phyloP scores from a whole-genome alignment of 2,329 filamentous ascomycete species.

The Aspergillus calidoustus region DNA sequence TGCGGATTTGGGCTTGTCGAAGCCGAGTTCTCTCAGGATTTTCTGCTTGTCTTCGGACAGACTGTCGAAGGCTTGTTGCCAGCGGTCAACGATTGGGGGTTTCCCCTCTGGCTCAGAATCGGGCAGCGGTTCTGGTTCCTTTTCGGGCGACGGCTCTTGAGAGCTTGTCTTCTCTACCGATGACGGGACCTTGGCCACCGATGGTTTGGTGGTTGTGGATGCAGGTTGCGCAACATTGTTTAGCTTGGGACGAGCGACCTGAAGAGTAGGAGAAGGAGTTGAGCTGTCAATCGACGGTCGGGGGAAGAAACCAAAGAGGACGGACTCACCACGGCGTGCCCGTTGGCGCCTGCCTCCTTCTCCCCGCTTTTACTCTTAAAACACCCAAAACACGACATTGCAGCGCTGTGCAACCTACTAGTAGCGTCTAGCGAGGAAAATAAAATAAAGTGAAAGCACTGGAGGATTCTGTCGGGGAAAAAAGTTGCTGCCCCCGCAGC shows the following conservation, averaged over 20 bases:
- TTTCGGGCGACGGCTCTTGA: neutral
- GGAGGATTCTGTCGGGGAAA: no score
- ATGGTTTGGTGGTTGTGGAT: neutral
- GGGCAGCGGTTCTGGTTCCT: neutral
- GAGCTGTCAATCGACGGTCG: neutral
- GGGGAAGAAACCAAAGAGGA: neutral
- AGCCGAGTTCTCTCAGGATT: neutral
- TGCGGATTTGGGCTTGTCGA: neutral
- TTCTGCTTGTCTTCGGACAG: neutral
- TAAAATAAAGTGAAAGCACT: neutral
- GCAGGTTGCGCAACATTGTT: neutral
- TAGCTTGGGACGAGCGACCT: neutral
- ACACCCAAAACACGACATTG: conserved; percentile 3
- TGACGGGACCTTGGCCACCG: neutral
- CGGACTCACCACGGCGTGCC: neutral
- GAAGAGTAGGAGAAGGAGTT: neutral
- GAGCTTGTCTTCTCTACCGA: neutral
- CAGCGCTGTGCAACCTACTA: neutral
- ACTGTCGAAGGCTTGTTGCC: neutral
- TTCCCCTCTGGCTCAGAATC: neutral
- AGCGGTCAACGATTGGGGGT: neutral
- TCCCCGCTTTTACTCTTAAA: neutral
- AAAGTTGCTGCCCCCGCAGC: no score
- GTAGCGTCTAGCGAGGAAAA: neutral
- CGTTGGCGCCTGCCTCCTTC: neutral